Base-by-base conservation (phyloP, 1,284 basidiomycete genomes). In the Macrocybe sp. region DNA sequence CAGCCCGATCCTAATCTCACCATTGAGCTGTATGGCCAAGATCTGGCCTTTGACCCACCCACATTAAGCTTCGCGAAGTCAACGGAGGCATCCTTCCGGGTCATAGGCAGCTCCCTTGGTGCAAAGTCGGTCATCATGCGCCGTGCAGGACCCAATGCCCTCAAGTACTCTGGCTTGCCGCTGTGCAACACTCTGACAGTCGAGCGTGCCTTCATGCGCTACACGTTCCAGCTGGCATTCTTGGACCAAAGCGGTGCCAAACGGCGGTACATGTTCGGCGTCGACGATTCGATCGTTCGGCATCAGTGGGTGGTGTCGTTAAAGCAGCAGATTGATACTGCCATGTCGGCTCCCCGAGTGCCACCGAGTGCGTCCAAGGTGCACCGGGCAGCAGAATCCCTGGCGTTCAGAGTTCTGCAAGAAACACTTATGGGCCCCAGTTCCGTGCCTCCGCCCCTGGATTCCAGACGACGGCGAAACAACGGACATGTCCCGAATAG, bases 211-310 rank as follows among this genome's bases (percentile, higher is more conserved):
- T 95, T 95, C 69, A 96, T 97, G 93, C 82, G 85, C 44, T 87
- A 95, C 61, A 95, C 92, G 0, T 93, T 97, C 73, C 90, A 95
- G 61, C 68, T 97, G 16, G 83, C 90, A 2, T 97, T 97, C 67
- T 57, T 79, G 38, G 86, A 87, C 55, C 84, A 87, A 55, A 64
- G 72, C 11, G 82, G 83, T 28, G 55, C 70, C 48, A 88, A 86
- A 64, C 78, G 92, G 54, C 83, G 85, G 61, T 97, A 97, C 67
- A 92, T 96, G 82, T 96, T 96, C 72, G 92, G 89, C 56, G 83
- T 96, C 37, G 80, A 87, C 44, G 88, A 92, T 57, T 75, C 83
- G 1, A 70, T 87, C 12, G 74, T 87, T 28, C 79, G 83, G 12
- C 78, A 85, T 51, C 80, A 85, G 53, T 95, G 92, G 89, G 78